phyloP scores from a whole-genome alignment of 805 yeast species.

The Candida alai region DNA sequence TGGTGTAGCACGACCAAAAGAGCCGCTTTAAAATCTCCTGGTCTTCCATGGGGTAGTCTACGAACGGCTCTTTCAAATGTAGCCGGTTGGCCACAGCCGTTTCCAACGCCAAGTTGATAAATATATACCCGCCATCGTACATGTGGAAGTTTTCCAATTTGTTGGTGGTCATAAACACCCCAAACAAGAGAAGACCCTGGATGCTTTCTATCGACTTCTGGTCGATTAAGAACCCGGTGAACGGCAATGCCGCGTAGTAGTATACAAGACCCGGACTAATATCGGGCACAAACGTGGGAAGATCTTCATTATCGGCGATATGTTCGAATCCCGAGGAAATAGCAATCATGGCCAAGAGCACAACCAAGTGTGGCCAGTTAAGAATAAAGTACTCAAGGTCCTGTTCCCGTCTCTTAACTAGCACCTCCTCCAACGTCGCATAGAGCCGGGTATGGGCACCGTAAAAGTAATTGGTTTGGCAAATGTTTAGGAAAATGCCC shows the following conservation, averaged over 20 bases:
- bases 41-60: constrained; percentile 4
- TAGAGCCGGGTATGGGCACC: constrained; percentile 10
- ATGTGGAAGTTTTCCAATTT: constrained; percentile 13
- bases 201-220: constrained; percentile 13
- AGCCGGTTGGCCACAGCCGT: constrained; percentile 13
- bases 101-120: constrained; percentile 13
- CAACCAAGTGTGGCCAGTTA: constrained; percentile 12
- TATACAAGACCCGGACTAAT: constrained; percentile 14
- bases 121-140: constrained; percentile 15
- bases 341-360: constrained; percentile 11
- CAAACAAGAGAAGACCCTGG: constrained; percentile 13
- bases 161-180: constrained; percentile 17
- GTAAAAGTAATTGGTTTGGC: constrained; percentile 16
- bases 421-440: constrained; percentile 7
- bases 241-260: constrained; percentile 13
- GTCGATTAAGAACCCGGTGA: constrained; percentile 14
- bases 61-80: constrained; percentile 10
- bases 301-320: constrained; percentile 9
- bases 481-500: constrained; percentile 12
- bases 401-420: constrained; percentile 3
- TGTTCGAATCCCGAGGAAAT: constrained; percentile 15
- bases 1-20: constrained; percentile 16
- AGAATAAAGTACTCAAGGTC: constrained; percentile 10
- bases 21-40: constrained; percentile 11
- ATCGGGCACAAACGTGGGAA: constrained; percentile 6